phyloP scores from a whole-genome alignment of 768 basidiomycete species.

The Rhizopogon sp. region DNA sequence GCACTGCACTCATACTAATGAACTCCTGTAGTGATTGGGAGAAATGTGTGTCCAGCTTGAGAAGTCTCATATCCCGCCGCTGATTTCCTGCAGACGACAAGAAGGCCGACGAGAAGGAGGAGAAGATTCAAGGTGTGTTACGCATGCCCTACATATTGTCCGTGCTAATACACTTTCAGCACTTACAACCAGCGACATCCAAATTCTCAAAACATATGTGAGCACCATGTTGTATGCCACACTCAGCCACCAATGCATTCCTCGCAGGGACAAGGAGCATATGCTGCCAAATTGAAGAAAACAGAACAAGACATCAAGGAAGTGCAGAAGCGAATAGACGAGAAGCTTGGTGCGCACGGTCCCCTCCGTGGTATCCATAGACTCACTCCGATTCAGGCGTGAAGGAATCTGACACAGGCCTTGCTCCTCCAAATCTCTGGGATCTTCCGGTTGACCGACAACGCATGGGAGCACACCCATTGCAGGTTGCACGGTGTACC shows the following conservation, averaged over 20 bases:
- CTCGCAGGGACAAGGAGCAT: constrained; percentile 93
- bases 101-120: constrained; percentile 80
- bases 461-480: constrained; percentile 87
- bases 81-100: constrained; percentile 60
- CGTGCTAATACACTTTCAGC: constrained; percentile 39
- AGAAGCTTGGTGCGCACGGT: constrained; percentile 75
- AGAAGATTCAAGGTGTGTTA: constrained; percentile 81
- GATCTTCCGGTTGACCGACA: constrained; percentile 91
- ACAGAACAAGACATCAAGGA: constrained; percentile 92
- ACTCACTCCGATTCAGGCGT: constrained; percentile 49
- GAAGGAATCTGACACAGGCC: constrained; percentile 97
- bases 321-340: constrained; percentile 95
- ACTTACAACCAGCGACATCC: constrained; percentile 97
- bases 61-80: neutral
- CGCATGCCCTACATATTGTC: neutral
- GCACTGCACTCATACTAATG: constrained; percentile 6
- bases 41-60: constrained; percentile 63
- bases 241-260: neutral
- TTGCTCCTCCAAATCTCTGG: constrained; percentile 96
- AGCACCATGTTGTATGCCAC: constrained; percentile 18
- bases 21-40: constrained; percentile 84
- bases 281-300: constrained; percentile 82
- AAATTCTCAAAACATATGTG: constrained; percentile 98
- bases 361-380: neutral
- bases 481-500: constrained; percentile 97